phyloP scores from a whole-genome alignment of 805 yeast genomes.

The Cyberlindnera euphorbiiphila region DNA sequence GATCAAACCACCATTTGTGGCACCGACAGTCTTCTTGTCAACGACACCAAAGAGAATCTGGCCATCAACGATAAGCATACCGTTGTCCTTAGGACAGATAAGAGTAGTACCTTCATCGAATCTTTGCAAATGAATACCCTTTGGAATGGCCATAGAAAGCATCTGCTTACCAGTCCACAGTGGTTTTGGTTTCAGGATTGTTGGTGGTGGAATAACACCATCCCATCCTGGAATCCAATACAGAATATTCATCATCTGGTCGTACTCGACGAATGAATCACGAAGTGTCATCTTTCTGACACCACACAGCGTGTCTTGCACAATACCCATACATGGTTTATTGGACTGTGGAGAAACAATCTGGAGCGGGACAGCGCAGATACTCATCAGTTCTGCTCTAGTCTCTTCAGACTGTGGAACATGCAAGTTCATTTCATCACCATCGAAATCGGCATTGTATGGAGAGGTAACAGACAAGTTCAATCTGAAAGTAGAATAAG shows the following conservation, averaged over 20 bases:
- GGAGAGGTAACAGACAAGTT: slow-evolving; percentile 97
- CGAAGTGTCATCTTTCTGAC: slow-evolving; percentile 91
- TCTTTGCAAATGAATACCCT: slow-evolving; percentile 92
- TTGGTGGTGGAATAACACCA: slow-evolving; percentile 95
- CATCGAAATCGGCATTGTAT: slow-evolving; percentile 99
- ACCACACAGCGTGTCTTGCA: slow-evolving; percentile 98
- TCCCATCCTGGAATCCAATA: slow-evolving; percentile 99
- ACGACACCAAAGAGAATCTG: slow-evolving; percentile 97
- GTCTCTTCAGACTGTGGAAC: slow-evolving; percentile 99
- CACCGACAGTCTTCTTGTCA: slow-evolving; percentile 97
- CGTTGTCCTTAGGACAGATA: slow-evolving; percentile 85
- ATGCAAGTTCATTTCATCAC: slow-evolving; percentile 99
- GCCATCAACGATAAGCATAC: slow-evolving; percentile 94
- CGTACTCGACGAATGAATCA: slow-evolving; percentile 84
- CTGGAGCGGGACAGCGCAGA: slow-evolving; percentile 96
- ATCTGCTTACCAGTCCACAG: slow-evolving; percentile 98
- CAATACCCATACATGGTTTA: slow-evolving; percentile 99
- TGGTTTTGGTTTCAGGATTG: slow-evolving; percentile 90
- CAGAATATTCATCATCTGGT: slow-evolving; percentile 92
- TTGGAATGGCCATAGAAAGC: slow-evolving; percentile 87
- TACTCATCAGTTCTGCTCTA: slow-evolving; percentile 89
- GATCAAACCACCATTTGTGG: slow-evolving; percentile 96
- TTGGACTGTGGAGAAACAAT: slow-evolving; percentile 98
- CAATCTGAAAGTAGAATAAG: slow-evolving; percentile 94
- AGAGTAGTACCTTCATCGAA: slow-evolving; percentile 86